Evolutionary conservation across 768 basidiomycete genomes (phyloP).

Genomic region (Tulasnella calospora): DNA sequence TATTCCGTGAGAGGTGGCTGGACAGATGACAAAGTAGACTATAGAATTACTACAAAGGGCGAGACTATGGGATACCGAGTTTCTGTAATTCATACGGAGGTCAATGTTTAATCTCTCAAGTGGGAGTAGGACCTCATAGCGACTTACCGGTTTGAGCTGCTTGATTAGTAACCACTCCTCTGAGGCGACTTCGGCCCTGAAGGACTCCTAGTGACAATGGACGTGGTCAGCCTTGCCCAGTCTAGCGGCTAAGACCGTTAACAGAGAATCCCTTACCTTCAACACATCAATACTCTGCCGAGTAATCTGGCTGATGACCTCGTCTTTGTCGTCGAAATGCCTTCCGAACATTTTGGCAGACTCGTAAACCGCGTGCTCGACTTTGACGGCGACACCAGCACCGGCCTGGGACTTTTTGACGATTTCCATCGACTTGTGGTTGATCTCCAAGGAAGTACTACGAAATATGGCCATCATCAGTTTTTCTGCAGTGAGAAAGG

Average conservation of each 20-base stretch:
- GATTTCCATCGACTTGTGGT: constrained; percentile 82
- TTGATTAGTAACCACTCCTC: constrained; percentile 95
- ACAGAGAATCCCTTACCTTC: constrained; percentile 53
- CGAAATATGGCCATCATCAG: background rate
- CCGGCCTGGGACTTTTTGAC: constrained; percentile 94
- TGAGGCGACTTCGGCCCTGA: constrained; percentile 80
- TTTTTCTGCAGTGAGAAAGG: background rate
- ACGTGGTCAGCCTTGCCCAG: constrained; percentile 15
- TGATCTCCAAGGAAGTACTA: constrained; percentile 95
- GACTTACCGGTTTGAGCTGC: constrained; percentile 70
- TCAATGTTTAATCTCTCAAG: background rate
- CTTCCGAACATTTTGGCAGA: constrained; percentile 92
- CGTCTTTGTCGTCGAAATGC: constrained; percentile 95
- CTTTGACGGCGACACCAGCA: constrained; percentile 95
- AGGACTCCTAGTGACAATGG: constrained; percentile 53
- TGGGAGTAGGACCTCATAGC: background rate
- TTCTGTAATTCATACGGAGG: background rate
- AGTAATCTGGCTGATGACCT: constrained; percentile 83
- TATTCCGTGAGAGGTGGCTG: background rate
- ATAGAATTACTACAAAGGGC: background rate
- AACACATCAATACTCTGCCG: constrained; percentile 92
- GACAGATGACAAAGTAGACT: background rate
- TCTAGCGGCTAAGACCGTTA: background rate
- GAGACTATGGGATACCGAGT: constrained; percentile 15
- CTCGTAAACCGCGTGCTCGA: constrained; percentile 95